These are phyloP conservation scores for Sporothrix schenckii DNA, from an alignment of 2,329 filamentous ascomycete genomes.

Conservation along the genomic window DNA sequence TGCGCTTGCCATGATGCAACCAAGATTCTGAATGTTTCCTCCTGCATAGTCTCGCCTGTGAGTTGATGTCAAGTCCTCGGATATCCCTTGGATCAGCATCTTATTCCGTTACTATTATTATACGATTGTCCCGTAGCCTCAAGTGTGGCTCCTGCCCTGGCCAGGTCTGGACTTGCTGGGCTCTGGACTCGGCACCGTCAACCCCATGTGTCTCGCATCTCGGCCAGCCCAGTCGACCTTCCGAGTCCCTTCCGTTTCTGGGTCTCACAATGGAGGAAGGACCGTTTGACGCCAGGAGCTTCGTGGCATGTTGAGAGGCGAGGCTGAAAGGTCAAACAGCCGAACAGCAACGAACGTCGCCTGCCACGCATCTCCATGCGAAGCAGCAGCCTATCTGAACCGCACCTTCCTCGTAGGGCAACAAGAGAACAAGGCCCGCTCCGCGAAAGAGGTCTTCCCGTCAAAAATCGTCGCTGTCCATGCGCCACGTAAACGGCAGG, in stretches of 20 bases:
- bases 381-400: background rate
- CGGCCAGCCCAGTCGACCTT: conserved; percentile 13
- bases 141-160: background rate
- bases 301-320: background rate
- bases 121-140: too few species aligned
- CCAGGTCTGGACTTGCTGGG: background rate
- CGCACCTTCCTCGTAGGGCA: background rate
- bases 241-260: background rate
- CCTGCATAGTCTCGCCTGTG: conserved; percentile 4
- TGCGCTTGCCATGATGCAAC: conserved; percentile 8
- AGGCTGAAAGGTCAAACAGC: background rate
- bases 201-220: conserved; percentile 17
- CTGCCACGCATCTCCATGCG: background rate
- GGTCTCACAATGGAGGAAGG: background rate
- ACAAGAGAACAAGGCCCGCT: background rate
- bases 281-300: too few species aligned
- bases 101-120: too few species aligned
- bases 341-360: background rate
- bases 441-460: background rate
- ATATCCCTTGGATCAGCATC: too few species aligned
- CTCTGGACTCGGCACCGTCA: background rate
- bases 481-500: background rate
- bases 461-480: background rate
- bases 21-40: background rate
- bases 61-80: background rate